A percentile compares a stretch with the other conserved stretches of the same genome.
These are phyloP conservation scores for Saccharomycopsis sp. DNA, from an alignment of 805 yeast species.

Conservation along the genomic window DNA sequence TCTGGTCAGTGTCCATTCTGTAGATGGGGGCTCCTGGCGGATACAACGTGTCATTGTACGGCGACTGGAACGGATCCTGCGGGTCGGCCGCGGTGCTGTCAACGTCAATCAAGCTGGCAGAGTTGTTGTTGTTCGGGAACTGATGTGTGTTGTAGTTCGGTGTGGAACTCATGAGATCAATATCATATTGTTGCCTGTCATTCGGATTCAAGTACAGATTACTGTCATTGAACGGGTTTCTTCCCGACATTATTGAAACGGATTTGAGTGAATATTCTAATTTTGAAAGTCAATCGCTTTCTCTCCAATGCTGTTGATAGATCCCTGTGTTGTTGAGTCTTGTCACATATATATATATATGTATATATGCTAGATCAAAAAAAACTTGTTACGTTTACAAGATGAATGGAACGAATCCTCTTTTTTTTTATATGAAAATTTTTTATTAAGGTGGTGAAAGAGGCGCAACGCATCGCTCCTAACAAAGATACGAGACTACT, in stretches of 20 bases:
- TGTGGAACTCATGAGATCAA: conserved; percentile 21
- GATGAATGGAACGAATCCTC: no score
- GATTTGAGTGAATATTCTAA: background rate
- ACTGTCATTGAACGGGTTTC: conserved; percentile 8
- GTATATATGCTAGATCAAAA: background rate
- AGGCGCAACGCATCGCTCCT: no score
- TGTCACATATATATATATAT: no score
- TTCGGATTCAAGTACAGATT: background rate
- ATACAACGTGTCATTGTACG: conserved; percentile 1
- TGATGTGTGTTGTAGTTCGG: conserved; percentile 9
- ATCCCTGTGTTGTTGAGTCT: no score
- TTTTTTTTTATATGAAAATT: no score
- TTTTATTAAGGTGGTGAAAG: no score
- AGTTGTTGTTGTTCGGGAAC: background rate
- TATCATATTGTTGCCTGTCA: conserved; percentile 7
- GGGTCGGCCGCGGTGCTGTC: conserved; percentile 6
- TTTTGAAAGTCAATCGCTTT: background rate
- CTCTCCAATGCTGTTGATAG: no score
- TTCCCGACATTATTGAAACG: background rate
- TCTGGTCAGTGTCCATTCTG: no score
- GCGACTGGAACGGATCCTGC: conserved; percentile 1
- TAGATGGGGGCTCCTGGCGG: no score
- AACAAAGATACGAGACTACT: no score
- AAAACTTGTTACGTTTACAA: background rate
- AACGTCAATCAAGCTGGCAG: conserved; percentile 7